Evolutionary conservation across 108 stramenopile species (phyloP), one percentile per base, ranked within the genome.

Genomic region (Cyclotella atomus): DNA sequence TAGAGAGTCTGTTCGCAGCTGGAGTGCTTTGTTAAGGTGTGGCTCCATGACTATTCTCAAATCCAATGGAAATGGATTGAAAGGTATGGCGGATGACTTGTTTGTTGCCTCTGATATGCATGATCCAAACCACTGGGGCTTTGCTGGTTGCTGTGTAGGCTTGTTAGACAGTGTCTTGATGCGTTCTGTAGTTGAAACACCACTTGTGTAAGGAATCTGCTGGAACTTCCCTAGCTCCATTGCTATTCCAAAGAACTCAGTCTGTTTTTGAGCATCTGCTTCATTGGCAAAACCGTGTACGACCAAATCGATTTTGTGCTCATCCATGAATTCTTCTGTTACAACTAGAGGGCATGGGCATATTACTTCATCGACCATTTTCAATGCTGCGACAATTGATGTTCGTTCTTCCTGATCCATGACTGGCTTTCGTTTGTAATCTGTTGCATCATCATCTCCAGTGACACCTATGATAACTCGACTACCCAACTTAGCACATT

Each of bases 251-350:
- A 91, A 91, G 65, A 91, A 91, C 38, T 85, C 85, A 2, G 35
- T 25, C 68, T 91, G 90, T 53, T 61, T 68, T 34, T 87, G 73
- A 21, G 62, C 76, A 69, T 91, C 90, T 4, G 45, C 76, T 41
- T 81, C 70, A 68, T 84, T 75, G 14, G 84, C 86, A 76, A 91
- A 91, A 0, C 90, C 90, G 63, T 91, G 90, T 15, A 91, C 90
- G 3, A 91, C 90, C 47, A 91, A 69, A 77, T 91, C 88, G 50
- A 91, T 91, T 15, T 61, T 73, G 44, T 75, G 52, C 59, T 82
- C 49, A 49, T 78, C 38, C 88, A 91, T 89, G 43, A 91, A 91
- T 19, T 84, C 86, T 64, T 79, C 65, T 15, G 87, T 87, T 0
- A 88, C 87, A 3, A 91, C 49, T 23, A 91, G 49, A 5, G 90